A percentile compares a stretch with the other conserved stretches of the same genome.
Conservation (phyloP, 2,329 filamentous ascomycete species). For the Coniosporium tulheliwenetii region DNA sequence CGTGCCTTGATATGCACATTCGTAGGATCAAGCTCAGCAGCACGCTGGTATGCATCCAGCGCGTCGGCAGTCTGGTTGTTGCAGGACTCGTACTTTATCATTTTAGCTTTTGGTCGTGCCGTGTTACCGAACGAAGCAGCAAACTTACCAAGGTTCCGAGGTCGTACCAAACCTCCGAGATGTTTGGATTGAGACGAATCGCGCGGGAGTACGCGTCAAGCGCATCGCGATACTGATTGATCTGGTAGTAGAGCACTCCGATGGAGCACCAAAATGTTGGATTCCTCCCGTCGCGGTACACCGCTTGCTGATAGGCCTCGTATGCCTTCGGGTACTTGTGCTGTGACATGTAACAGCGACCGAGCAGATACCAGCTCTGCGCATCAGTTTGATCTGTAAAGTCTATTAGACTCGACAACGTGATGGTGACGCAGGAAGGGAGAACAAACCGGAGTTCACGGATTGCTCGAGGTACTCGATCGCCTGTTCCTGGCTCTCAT, state of each 20-base stretch:
- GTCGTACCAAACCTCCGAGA: slow-evolving; percentile 98
- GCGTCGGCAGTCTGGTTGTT: slow-evolving; percentile 98
- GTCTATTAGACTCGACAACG: slow-evolving; percentile 7
- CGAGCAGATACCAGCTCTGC: slow-evolving; percentile 96
- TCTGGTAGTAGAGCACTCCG: slow-evolving; percentile 96
- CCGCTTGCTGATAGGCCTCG: slow-evolving; percentile 95
- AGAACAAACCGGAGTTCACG: slow-evolving; percentile 64
- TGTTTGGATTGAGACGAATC: slow-evolving; percentile 92
- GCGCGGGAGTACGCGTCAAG: slow-evolving; percentile 94
- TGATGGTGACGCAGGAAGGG: slow-evolving; percentile 2
- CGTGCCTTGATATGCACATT: slow-evolving; percentile 96
- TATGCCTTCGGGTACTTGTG: slow-evolving; percentile 98
- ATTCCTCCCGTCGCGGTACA: slow-evolving; percentile 93
- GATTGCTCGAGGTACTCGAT: slow-evolving; percentile 98
- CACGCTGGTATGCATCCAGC: slow-evolving; percentile 85
- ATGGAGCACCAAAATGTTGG: slow-evolving; percentile 99
- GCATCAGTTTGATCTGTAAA: slow-evolving; percentile 73
- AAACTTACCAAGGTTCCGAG: slow-evolving; percentile 75
- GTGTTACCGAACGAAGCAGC: slow-evolving; percentile 5
- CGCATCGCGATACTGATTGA: slow-evolving; percentile 97
- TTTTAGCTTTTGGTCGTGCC: too few species aligned
- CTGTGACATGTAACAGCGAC: slow-evolving; percentile 97
- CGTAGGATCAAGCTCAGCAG: slow-evolving; percentile 79
- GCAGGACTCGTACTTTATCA: slow-evolving; percentile 69
- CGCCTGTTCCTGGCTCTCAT: slow-evolving; percentile 83